phyloP scores from a whole-genome alignment of 257 asterid genomes.

The Penstemon barbatus region DNA sequence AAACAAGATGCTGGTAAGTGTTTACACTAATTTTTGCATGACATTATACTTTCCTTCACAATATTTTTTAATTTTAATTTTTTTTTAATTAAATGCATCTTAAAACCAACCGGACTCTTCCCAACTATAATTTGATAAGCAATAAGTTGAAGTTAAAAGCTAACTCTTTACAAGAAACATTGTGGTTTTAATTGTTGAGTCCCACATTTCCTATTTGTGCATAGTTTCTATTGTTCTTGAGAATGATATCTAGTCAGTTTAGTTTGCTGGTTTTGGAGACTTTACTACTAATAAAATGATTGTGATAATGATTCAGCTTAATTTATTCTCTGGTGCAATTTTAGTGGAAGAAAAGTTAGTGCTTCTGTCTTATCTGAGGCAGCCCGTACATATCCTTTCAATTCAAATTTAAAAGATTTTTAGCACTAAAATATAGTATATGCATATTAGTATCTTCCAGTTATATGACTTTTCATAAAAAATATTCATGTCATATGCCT shows the following conservation, averaged over 20 bases:
- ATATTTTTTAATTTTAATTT: not conserved
- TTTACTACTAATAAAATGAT: not conserved
- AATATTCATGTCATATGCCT: no score
- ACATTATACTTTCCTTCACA: not conserved
- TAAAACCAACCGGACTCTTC: not conserved
- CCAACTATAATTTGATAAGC: not conserved
- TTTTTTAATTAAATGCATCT: not conserved
- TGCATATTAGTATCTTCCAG: no score
- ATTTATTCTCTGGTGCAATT: not conserved
- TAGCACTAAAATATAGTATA: no score
- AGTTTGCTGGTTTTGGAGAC: not conserved
- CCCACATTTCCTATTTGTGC: not conserved
- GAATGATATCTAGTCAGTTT: not conserved
- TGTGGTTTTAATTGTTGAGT: not conserved
- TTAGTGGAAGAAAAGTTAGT: not conserved
- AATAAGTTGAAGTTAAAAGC: not conserved
- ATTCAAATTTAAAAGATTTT: no score
- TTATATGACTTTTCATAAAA: no score
- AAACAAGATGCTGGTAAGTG: conserved; percentile 81
- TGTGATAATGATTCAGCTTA: not conserved
- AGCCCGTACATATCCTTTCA: no score
- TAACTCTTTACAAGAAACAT: no score
- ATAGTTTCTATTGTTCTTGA: no score
- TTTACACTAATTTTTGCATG: not conserved
- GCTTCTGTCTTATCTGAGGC: no score